These are phyloP conservation scores for Echeveria elegans DNA, from an alignment of 164 flowering plant genomes.

Conservation along the genomic window DNA sequence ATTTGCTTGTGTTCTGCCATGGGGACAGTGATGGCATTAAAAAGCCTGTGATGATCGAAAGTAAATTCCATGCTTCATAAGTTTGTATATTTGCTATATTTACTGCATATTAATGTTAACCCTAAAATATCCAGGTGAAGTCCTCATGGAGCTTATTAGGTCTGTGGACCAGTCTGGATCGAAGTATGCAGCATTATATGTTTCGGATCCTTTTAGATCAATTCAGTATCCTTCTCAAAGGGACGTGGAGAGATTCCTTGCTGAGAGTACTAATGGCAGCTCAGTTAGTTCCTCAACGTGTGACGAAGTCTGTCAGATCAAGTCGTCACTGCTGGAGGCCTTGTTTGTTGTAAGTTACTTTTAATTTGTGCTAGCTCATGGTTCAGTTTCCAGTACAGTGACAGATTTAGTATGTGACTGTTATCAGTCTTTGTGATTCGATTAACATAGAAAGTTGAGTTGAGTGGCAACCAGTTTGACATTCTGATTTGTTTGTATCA, in stretches of 20 bases:
- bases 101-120: not conserved
- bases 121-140: slow-evolving; percentile 43
- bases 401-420: too few species aligned
- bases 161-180: slow-evolving; percentile 59
- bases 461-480: not conserved
- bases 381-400: too few species aligned
- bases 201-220: slow-evolving; percentile 60
- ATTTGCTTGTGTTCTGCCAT: slow-evolving; percentile 59
- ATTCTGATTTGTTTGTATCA: slow-evolving; percentile 22
- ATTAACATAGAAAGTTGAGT: not conserved
- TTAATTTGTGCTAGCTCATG: not conserved
- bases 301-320: slow-evolving; percentile 81
- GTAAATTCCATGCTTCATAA: slow-evolving; percentile 19
- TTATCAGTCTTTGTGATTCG: slow-evolving; percentile 2
- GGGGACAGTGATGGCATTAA: slow-evolving; percentile 22
- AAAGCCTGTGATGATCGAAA: slow-evolving; percentile 41
- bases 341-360: slow-evolving; percentile 57
- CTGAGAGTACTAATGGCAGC: slow-evolving; percentile 40
- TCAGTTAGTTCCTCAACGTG: slow-evolving; percentile 41
- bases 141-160: slow-evolving; percentile 46
- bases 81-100: not conserved
- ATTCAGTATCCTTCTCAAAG: slow-evolving; percentile 28
- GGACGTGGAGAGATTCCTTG: slow-evolving; percentile 57
- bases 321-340: slow-evolving; percentile 78
- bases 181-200: slow-evolving; percentile 62